phyloP scores from a whole-genome alignment of 108 stramenopile species.

The Fragilaria crotonensis region DNA sequence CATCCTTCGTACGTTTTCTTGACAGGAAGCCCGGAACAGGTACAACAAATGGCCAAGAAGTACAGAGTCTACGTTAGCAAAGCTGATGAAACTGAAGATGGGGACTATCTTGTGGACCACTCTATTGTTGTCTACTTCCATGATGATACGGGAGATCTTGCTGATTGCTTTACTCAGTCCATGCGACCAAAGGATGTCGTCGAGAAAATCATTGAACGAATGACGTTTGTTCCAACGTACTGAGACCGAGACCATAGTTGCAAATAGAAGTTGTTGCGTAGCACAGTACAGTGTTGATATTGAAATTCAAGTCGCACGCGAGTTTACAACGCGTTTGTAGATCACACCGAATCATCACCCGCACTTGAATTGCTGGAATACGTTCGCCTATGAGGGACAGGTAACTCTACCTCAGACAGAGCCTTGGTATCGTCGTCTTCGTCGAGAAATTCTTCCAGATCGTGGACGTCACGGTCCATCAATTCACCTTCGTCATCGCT shows the following conservation, averaged over 20 bases:
- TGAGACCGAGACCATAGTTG: no score
- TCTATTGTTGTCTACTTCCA: slow-evolving; percentile 98
- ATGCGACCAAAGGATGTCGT: slow-evolving; percentile 87
- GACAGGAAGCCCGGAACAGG: slow-evolving; percentile 93
- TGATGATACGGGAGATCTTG: slow-evolving; percentile 91
- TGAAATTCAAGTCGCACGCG: no score
- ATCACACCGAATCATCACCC: no score
- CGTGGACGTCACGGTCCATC: not conserved
- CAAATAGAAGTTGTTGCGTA: no score
- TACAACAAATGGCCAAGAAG: slow-evolving; percentile 91
- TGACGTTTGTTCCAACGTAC: slow-evolving; percentile 28
- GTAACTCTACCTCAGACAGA: no score
- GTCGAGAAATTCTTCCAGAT: not conserved
- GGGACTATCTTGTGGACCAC: slow-evolving; percentile 99
- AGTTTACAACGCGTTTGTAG: no score
- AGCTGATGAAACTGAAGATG: slow-evolving; percentile 93
- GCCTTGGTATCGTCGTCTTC: not conserved
- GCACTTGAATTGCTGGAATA: no score
- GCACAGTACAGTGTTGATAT: no score
- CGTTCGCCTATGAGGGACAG: no score
- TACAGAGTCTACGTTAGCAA: slow-evolving; percentile 96
- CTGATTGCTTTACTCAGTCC: slow-evolving; percentile 98
- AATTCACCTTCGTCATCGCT: not conserved
- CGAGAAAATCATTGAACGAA: slow-evolving; percentile 83
- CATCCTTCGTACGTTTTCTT: slow-evolving; percentile 86